Base-by-base conservation (phyloP, 2,329 filamentous ascomycete genomes). In the Hypoxylon sp. region DNA sequence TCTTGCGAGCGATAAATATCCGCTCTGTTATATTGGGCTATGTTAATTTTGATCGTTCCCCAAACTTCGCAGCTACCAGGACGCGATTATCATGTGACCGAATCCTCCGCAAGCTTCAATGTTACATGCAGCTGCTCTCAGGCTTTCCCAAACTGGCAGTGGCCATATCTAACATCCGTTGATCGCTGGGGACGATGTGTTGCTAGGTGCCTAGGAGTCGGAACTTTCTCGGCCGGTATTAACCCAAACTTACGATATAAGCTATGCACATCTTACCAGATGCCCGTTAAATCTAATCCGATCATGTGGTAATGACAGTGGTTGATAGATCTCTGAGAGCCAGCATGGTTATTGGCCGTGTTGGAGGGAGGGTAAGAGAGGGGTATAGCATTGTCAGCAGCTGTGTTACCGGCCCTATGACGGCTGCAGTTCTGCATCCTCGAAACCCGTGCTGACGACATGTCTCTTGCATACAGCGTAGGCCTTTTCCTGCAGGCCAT, bases 381-480 rank as follows among this genome's bases (percentile, higher is more conserved):
- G 54, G 52, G 4, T 36, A 18, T 18, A 32, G 40, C 49, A 45
- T 44, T 55, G 48, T 57, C 54, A 65, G 56, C 61, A 16, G 52
- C n/a, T 30, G 28, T 36, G 45, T 59, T 62, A 59, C 49, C 61
- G 57, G 54, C 36, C 65, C 65, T 68, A 65, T 68, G 49, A 40
- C 54, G 53, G 50, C 24, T 45, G 65, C 65, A 62, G 54, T 14
- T 40, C 30, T 44, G 46, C 36, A 52, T 33, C 33, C 44, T 52
- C 44, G 33, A 24, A 26, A n/a, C n/a, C 65, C 54, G 22, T 68
- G 65, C 58, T 56, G 46, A 62, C 46, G 44, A 48, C 54, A 51
- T 32, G 32, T 38, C 24, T 58, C 44, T 51, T 61, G 61, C 52
- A 67, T 64, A 60, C 57, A n/a, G 42, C 30, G 45, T 18, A 18